Evolutionary conservation across 768 basidiomycete genomes (phyloP).

Genomic region (Hemileccinum rubropunctum): DNA sequence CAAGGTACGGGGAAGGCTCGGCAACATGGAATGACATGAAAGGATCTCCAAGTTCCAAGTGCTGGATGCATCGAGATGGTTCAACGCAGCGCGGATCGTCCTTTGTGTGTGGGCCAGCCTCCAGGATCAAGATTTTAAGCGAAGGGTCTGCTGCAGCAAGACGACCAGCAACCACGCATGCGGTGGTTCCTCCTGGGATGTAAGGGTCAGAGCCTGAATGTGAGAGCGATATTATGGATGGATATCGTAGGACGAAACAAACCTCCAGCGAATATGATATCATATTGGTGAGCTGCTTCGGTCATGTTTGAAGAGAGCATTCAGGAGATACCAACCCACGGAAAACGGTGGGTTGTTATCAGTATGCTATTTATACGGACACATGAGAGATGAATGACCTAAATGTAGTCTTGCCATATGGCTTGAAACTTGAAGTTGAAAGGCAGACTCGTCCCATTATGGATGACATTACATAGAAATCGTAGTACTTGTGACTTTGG

Average conservation of each 20-base stretch:
- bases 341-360: too few relatives aligned
- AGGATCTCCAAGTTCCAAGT: constrained; percentile 14
- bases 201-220: background rate
- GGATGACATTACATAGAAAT: too few relatives aligned
- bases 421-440: too few relatives aligned
- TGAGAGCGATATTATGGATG: too few relatives aligned
- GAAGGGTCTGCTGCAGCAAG: constrained; percentile 25
- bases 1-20: constrained; percentile 15
- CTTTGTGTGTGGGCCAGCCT: constrained; percentile 26
- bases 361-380: too few relatives aligned
- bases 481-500: too few relatives aligned
- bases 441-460: too few relatives aligned
- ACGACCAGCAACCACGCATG: constrained; percentile 32
- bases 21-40: constrained; percentile 17
- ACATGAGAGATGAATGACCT: too few relatives aligned
- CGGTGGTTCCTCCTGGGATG: constrained; percentile 33
- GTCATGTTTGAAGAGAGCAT: constrained; percentile 8
- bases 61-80: constrained; percentile 22
- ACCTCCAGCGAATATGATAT: constrained; percentile 63
- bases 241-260: background rate
- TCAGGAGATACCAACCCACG: background rate
- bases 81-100: constrained; percentile 20
- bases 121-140: constrained; percentile 28
- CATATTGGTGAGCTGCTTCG: constrained; percentile 26
- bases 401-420: too few relatives aligned